A percentile compares a stretch with the other conserved stretches of the same genome.
Conservation (phyloP, 495 filamentous ascomycete genomes). For the Aspergillus hancockii region DNA sequence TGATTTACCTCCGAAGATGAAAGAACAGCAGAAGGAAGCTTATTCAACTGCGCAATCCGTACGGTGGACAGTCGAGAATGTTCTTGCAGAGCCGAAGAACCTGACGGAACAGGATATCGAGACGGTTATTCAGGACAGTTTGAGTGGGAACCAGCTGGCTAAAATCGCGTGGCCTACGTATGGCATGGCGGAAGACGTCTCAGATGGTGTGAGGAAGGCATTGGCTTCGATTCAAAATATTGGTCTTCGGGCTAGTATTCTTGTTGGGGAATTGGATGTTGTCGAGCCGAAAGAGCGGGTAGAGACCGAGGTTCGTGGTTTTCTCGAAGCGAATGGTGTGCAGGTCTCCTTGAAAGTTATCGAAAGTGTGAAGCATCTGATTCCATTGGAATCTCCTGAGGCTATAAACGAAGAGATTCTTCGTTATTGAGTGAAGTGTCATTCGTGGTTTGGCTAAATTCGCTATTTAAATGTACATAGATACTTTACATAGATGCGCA, state of each 20-base stretch:
- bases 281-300: conserved; percentile 38
- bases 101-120: conserved; percentile 24
- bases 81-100: conserved; percentile 29
- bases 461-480: no score
- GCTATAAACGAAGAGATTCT: conserved; percentile 5
- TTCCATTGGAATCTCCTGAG: conserved; percentile 19
- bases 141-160: conserved; percentile 31
- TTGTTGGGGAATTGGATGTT: conserved; percentile 35
- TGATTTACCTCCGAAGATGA: conserved; percentile 35
- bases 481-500: no score
- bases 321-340: conserved; percentile 15
- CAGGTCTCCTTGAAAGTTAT: conserved; percentile 13
- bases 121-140: conserved; percentile 31
- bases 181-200: conserved; percentile 44
- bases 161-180: conserved; percentile 41
- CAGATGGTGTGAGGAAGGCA: conserved; percentile 9
- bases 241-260: conserved; percentile 22
- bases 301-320: conserved; percentile 25
- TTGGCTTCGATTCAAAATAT: background rate
- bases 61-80: conserved; percentile 34
- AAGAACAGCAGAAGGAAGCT: conserved; percentile 34
- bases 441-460: no score
- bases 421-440: no score
- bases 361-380: conserved; percentile 18
- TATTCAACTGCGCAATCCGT: conserved; percentile 32